These are phyloP conservation scores for Pichia inconspicua DNA, from an alignment of 1,139 yeast species.

Conservation along the genomic window DNA sequence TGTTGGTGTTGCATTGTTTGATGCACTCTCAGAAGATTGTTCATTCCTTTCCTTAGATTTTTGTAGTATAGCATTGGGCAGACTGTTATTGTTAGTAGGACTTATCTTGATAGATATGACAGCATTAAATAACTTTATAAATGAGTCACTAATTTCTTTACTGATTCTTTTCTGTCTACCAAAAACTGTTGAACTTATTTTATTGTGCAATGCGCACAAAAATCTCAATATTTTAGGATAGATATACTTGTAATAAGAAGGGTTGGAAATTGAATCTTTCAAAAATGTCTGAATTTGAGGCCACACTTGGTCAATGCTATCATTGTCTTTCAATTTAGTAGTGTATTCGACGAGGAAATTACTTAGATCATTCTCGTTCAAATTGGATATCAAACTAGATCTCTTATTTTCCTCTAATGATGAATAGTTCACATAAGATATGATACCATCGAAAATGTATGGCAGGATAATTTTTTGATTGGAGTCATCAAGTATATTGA, in stretches of 20 bases:
- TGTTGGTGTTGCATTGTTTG: neutral
- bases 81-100: constrained; percentile 4
- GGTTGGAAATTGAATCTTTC: constrained; percentile 46
- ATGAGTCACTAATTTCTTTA: constrained; percentile 62
- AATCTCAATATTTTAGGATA: constrained; percentile 47
- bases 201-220: constrained; percentile 44
- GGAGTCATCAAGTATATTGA: constrained; percentile 80
- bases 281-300: constrained; percentile 47
- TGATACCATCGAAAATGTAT: constrained; percentile 49
- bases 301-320: constrained; percentile 74
- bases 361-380: constrained; percentile 38
- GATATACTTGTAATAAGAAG: constrained; percentile 40
- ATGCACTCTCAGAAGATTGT: neutral
- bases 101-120: constrained; percentile 29
- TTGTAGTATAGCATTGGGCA: constrained; percentile 10
- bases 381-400: constrained; percentile 38
- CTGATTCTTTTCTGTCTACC: constrained; percentile 54
- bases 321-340: constrained; percentile 53
- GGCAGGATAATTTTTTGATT: constrained; percentile 73
- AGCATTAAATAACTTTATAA: constrained; percentile 44
- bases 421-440: constrained; percentile 34
- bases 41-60: neutral
- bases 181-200: constrained; percentile 49
- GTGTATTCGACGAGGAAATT: constrained; percentile 53
- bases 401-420: constrained; percentile 27